Evolutionary conservation across 768 basidiomycete species (phyloP).

Genomic region (Cyclocybe aegerita): DNA sequence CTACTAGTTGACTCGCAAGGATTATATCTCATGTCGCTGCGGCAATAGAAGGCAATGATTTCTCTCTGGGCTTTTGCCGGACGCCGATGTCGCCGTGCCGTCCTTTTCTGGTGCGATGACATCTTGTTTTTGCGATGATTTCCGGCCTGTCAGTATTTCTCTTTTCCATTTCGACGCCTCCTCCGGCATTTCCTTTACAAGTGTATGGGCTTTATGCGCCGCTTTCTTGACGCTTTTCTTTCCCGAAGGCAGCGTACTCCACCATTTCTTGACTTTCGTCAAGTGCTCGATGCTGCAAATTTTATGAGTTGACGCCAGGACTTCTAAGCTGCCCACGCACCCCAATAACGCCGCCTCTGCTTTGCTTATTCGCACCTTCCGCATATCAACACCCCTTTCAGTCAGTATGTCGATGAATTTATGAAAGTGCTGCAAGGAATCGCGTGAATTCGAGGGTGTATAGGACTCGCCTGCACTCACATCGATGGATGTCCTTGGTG

Average conservation of each 20-base stretch:
- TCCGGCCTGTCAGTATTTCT: conserved; percentile 6
- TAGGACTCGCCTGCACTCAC: conserved; percentile 23
- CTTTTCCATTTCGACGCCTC: conserved; percentile 8
- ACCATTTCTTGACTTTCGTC: conserved; percentile 41
- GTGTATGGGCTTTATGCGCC: conserved; percentile 21
- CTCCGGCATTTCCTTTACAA: background rate
- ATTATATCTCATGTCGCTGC: no score
- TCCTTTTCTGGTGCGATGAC: no score
- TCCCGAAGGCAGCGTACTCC: conserved; percentile 27
- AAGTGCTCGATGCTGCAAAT: conserved; percentile 45
- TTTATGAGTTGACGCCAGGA: background rate
- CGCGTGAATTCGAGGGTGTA: background rate
- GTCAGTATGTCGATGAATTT: conserved; percentile 52
- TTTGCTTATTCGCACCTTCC: conserved; percentile 59
- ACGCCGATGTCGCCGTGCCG: no score
- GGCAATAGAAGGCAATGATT: no score
- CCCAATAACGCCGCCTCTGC: conserved; percentile 60
- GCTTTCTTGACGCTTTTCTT: conserved; percentile 32
- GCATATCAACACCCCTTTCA: conserved; percentile 56
- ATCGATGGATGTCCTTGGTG: conserved; percentile 49
- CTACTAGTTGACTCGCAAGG: no score
- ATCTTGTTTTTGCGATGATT: no score
- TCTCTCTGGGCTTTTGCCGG: no score
- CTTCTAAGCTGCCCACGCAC: conserved; percentile 25
- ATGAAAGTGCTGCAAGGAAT: conserved; percentile 49